phyloP scores from a whole-genome alignment of 257 asterid species.

The Solanum verrucosum region DNA sequence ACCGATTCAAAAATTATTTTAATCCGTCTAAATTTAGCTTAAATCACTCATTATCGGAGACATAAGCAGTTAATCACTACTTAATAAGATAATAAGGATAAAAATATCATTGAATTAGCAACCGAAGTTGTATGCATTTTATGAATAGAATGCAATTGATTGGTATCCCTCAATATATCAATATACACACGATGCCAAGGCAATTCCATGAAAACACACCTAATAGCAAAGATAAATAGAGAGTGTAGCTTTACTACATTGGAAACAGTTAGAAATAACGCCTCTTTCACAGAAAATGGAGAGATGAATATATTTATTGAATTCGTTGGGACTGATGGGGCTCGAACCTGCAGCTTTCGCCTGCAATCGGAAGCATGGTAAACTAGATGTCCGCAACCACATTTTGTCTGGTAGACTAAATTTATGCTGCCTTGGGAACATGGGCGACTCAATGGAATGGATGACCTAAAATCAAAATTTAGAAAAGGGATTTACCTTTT shows the following conservation, averaged over 20 bases:
- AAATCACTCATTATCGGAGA: no score
- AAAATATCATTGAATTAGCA: neutral
- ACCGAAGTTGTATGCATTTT: neutral
- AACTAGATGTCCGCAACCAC: neutral
- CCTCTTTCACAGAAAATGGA: no score
- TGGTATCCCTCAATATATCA: neutral
- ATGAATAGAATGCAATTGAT: neutral
- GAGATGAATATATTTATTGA: no score
- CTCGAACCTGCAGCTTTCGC: no score
- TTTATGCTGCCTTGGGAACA: neutral
- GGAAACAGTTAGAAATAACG: neutral
- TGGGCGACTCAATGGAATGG: neutral
- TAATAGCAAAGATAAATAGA: neutral
- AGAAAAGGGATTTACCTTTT: neutral
- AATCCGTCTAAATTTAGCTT: no score
- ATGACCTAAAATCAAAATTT: neutral
- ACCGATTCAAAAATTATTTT: no score
- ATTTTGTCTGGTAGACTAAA: neutral
- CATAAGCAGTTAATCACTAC: neutral
- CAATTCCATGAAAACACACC: neutral
- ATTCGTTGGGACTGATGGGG: no score
- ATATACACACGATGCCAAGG: neutral
- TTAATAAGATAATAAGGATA: neutral
- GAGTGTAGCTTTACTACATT: neutral
- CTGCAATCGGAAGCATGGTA: neutral